Evolutionary conservation across 257 asterid species (phyloP).

Genomic region (Echium plantagineum): DNA sequence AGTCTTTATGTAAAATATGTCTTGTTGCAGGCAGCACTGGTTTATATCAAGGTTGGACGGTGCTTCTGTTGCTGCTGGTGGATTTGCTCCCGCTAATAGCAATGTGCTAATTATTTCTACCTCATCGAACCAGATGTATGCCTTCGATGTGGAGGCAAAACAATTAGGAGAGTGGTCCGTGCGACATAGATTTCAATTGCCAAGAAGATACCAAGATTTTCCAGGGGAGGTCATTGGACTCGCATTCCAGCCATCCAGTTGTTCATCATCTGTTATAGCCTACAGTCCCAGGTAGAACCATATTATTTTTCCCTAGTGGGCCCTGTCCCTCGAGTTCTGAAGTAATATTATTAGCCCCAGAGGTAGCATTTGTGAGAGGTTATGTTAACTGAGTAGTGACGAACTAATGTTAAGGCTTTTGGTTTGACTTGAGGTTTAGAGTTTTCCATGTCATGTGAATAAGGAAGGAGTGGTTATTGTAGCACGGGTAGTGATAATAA

Average conservation of each 20-base stretch:
- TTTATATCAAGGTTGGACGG: conserved; percentile 86
- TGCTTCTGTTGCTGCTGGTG: conserved; percentile 91
- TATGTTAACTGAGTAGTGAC: not conserved
- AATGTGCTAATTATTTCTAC: conserved; percentile 71
- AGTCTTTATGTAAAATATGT: not conserved
- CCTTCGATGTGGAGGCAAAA: conserved; percentile 91
- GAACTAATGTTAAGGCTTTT: too few relatives aligned
- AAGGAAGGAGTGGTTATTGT: not conserved
- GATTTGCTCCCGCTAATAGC: conserved; percentile 66
- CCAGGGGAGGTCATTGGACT: conserved; percentile 98
- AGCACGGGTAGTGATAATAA: not conserved
- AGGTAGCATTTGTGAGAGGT: not conserved
- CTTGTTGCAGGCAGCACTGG: conserved; percentile 84
- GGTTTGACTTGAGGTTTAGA: too few relatives aligned
- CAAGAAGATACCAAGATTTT: conserved; percentile 85
- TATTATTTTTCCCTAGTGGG: too few relatives aligned
- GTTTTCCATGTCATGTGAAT: not conserved
- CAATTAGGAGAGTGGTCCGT: conserved; percentile 90
- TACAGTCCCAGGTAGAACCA: conserved; percentile 74
- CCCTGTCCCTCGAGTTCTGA: not conserved
- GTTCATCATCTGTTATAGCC: conserved; percentile 64
- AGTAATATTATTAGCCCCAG: not conserved
- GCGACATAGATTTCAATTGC: conserved; percentile 60
- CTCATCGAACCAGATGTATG: conserved; percentile 85
- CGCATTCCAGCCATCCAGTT: conserved; percentile 64